phyloP scores from a whole-genome alignment of 2,329 filamentous ascomycete species.

The Teratosphaeria epicoccoides region DNA sequence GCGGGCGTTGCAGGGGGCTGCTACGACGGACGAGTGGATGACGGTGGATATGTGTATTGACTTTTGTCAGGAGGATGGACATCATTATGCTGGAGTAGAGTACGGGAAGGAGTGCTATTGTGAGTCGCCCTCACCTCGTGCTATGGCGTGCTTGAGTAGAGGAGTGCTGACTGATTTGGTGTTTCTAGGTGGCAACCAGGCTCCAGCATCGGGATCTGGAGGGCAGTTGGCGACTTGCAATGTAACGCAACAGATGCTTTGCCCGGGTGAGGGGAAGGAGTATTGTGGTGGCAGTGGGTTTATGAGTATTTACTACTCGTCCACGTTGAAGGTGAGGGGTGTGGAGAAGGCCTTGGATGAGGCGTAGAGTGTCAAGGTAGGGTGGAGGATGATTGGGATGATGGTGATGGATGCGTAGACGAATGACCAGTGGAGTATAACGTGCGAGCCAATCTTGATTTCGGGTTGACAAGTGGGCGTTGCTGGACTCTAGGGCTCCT shows the following conservation, averaged over 20 bases:
- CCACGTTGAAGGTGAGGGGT: conserved; percentile 4
- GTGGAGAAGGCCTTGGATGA: neutral
- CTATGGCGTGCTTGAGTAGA: neutral
- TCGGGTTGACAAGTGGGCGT: too few relatives aligned
- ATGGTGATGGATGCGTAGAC: neutral
- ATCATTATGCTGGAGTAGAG: conserved; percentile 20
- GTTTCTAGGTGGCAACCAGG: conserved; percentile 14
- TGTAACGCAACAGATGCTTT: conserved; percentile 14
- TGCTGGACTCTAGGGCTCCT: too few relatives aligned
- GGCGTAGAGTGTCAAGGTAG: neutral
- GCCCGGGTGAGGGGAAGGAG: conserved; percentile 18
- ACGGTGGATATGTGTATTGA: conserved; percentile 21
- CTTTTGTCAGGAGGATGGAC: conserved; percentile 20
- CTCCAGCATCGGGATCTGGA: conserved; percentile 10
- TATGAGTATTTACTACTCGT: conserved; percentile 25
- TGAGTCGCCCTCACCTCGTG: neutral
- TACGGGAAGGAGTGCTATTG: conserved; percentile 4
- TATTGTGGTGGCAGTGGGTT: conserved; percentile 22
- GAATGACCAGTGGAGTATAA: too few relatives aligned
- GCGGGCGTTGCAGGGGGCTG: conserved; percentile 12
- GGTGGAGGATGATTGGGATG: neutral
- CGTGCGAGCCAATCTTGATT: too few relatives aligned
- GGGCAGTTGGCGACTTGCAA: conserved; percentile 12
- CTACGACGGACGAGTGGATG: conserved; percentile 9
- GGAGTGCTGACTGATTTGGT: neutral